Evolutionary conservation across 306 rosid genomes (phyloP), one percentile per base, ranked within the genome.

Genomic region (Begonia masoniana): DNA sequence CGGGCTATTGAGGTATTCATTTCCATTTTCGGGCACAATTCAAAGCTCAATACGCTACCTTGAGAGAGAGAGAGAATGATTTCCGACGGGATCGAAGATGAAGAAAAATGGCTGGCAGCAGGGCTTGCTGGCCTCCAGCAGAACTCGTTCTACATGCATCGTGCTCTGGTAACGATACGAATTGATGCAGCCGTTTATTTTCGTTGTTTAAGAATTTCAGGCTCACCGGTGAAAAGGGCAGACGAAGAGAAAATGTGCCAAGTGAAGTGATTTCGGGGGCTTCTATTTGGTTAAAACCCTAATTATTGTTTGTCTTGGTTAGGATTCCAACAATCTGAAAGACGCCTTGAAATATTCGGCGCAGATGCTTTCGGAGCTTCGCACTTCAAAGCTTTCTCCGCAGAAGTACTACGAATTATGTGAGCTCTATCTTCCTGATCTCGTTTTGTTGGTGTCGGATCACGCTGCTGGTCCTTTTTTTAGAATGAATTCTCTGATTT

Each of bases 111-210:
- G 67, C 87, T 89, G 0, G 82, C 97, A 47, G 94, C 95, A 69
- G 97, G 97, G 69, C 85, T 89, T 65, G 83, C 97, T 51, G 97
- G 97, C 12, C 95, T 89, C 47, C 97, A 89, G 58, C 95, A 89
- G 71, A 91, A 91, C 63, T 82, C 96, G 6, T 91, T 91, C 79
- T 81, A 85, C 68, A 91, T 91, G 97, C 97, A 89, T 68, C 97
- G 95, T 14, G 95, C 97, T 64, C 71, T 91, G 94, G 97, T 91
- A 74, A 68, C 53, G 24, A 26, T 26, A 26, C 35, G 35, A 26
- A 26, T 3, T 62, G 70, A 56, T 70, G 10, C 35, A n/a, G 11
- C 15, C 24, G 47, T 9, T 43, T 9, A 8, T 51, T 42, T 52
- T 52, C 13, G 10, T 62, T 60, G 16, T 12, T 14, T 15, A 21